Conservation (phyloP, 108 stramenopile genomes). For the Aurantiochytrium sp. region DNA sequence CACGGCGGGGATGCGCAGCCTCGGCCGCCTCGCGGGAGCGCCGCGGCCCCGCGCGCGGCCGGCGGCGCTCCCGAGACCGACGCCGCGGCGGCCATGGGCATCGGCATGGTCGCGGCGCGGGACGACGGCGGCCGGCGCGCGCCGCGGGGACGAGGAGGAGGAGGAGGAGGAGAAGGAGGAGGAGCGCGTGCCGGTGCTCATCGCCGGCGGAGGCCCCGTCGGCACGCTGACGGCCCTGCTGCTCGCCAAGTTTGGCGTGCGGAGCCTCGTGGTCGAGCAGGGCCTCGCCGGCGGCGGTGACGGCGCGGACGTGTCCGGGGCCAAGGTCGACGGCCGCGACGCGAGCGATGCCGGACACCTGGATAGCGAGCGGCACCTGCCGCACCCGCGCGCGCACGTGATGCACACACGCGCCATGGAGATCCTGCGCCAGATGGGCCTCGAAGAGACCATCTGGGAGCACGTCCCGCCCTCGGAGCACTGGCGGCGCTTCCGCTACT, state of each 20-base stretch:
- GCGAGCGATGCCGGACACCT: background rate
- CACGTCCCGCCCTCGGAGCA: background rate
- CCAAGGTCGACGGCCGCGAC: background rate
- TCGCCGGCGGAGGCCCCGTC: constrained; percentile 17
- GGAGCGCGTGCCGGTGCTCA: background rate
- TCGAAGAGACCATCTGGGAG: background rate
- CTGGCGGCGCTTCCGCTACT: constrained; percentile 34
- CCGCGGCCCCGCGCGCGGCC: no score
- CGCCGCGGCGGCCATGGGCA: no score
- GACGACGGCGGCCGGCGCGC: no score
- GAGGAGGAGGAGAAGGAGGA: no score
- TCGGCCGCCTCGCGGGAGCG: no score
- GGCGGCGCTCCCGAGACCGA: no score
- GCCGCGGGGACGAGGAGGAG: no score
- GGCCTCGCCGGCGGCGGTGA: background rate
- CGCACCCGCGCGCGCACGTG: constrained; percentile 40
- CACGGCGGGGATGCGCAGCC: no score
- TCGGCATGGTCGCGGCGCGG: no score
- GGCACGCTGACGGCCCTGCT: background rate
- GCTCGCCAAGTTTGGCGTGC: background rate
- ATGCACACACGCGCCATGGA: constrained; percentile 36
- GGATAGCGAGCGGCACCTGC: background rate
- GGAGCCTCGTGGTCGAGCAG: background rate
- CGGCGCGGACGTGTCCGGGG: background rate
- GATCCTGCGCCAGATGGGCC: background rate